Conservation (phyloP, 2,329 filamentous ascomycete species). For the Elsinoe australis region DNA sequence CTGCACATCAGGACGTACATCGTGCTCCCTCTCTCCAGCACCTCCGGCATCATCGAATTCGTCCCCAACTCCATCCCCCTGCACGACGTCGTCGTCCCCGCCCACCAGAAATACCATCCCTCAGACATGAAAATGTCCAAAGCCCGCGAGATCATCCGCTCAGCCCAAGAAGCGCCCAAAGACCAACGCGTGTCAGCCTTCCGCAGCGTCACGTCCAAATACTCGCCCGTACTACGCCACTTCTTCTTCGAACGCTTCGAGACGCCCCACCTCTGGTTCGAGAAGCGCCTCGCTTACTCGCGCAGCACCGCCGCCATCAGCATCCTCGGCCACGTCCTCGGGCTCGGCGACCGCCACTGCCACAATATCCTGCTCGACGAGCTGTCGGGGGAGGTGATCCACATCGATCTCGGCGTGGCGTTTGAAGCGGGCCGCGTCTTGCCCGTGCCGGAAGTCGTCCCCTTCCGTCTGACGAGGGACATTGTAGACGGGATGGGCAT, state of each 20-base stretch:
- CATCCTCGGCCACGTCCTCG: slow-evolving; percentile 86
- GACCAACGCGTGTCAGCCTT: slow-evolving; percentile 68
- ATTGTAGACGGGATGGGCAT: slow-evolving; percentile 96
- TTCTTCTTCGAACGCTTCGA: slow-evolving; percentile 95
- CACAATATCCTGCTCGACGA: slow-evolving; percentile 94
- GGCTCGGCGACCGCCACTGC: slow-evolving; percentile 86
- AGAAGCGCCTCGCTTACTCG: slow-evolving; percentile 80
- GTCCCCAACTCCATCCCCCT: slow-evolving; percentile 88
- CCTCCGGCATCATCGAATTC: slow-evolving; percentile 91
- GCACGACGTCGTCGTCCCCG: slow-evolving; percentile 84
- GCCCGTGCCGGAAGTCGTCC: slow-evolving; percentile 89
- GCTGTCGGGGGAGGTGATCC: slow-evolving; percentile 84
- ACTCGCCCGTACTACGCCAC: slow-evolving; percentile 88
- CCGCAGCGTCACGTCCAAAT: slow-evolving; percentile 68
- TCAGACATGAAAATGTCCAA: slow-evolving; percentile 67
- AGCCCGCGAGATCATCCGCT: slow-evolving; percentile 72
- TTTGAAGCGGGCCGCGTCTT: slow-evolving; percentile 96
- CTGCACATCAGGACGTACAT: slow-evolving; percentile 95
- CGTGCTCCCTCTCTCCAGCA: slow-evolving; percentile 77
- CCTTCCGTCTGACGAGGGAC: slow-evolving; percentile 88
- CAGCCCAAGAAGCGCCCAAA: slow-evolving; percentile 60
- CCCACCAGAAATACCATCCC: slow-evolving; percentile 79
- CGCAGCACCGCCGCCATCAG: slow-evolving; percentile 90
- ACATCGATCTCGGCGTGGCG: slow-evolving; percentile 93
- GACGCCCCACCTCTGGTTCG: slow-evolving; percentile 95